A percentile compares a stretch with the other conserved stretches of the same genome.
These are phyloP conservation scores for Conticribra guillardii DNA, from an alignment of 108 stramenopile species.

Conservation along the genomic window DNA sequence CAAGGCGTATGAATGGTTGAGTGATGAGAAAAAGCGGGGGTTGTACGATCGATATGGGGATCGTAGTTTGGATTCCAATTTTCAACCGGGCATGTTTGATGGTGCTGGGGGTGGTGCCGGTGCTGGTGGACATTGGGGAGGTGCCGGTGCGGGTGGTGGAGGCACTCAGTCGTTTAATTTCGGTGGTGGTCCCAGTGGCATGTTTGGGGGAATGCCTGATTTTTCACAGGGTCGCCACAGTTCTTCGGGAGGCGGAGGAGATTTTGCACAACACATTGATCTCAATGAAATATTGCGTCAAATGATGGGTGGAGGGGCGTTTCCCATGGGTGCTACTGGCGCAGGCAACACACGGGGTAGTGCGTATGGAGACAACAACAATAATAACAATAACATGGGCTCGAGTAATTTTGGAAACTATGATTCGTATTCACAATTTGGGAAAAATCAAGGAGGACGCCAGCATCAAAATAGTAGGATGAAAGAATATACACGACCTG, in stretches of 20 bases:
- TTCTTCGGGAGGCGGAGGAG: conserved; percentile 7
- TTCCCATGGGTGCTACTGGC: conserved; percentile 1
- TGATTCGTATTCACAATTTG: conserved; percentile 5
- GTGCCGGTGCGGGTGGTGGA: conserved; percentile 6
- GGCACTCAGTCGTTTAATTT: conserved; percentile 25
- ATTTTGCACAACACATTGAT: conserved; percentile 48
- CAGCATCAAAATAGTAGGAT: conserved; percentile 9
- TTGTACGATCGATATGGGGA: conserved; percentile 95
- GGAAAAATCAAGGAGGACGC: conserved; percentile 10
- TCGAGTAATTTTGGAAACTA: conserved; percentile 8
- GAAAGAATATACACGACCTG: conserved; percentile 46
- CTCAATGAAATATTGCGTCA: conserved; percentile 51
- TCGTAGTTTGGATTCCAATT: conserved; percentile 76
- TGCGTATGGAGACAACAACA: not conserved
- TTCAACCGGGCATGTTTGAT: conserved; percentile 31
- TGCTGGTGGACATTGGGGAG: conserved; percentile 2
- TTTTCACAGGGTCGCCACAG: not conserved
- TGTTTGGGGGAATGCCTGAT: conserved; percentile 39
- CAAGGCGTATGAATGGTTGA: conserved; percentile 93
- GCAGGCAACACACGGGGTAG: not conserved
- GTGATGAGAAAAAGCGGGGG: conserved; percentile 89
- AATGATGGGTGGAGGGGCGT: conserved; percentile 57
- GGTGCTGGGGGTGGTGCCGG: conserved; percentile 16
- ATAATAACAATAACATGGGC: too few relatives aligned
- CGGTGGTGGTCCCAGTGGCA: conserved; percentile 15